Base-by-base conservation (phyloP, 305 asterid genomes). In the Fraxinus paxiana region DNA sequence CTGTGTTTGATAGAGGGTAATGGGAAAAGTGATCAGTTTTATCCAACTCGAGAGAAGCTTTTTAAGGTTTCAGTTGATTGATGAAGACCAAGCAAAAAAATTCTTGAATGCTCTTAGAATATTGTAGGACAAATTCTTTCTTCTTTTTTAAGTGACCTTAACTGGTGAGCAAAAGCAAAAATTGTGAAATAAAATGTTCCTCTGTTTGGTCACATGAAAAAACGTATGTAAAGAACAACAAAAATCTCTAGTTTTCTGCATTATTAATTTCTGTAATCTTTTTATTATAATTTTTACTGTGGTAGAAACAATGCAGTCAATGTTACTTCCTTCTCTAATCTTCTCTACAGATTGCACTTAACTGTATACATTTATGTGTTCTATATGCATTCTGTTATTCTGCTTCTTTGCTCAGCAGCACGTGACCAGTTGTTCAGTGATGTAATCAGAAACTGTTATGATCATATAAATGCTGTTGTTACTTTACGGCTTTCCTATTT, bases 341-440 rank as follows among this genome's bases (percentile, higher is more conserved):
- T 63, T 24, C 6, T 63, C 6, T 24, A 65, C 73, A 65, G 35
- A 65, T 65, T 65, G 35, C 73, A 10, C 35, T 63, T 24, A 54
- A 63, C 33, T 63, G 15, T 65, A 22, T 13, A 1, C 73, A 26
- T 65, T 63, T 34, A 9, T 63, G 7, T 61, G 22, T 18, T 61
- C 70, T 75, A 41, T 71, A 2, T 30, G 71, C 71, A 67, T 76
- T 17, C 65, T 76, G 24, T 56, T 43, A 74, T 38, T 33, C 78
- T 5, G 5, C 63, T 41, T 26, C 59, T 75, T 13, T 75, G 24
- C 34, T 22, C 6, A 6, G 9, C 31, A 12, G 20, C 18, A 41
- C 26, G 17, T 41, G 59, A 41, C 35, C 30, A 74, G 33, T 22
- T 63, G 10, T 75, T 43, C 59, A 5, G 12, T 46, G 43, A 31